Percentiles rank a stretch among this genome's conserved stretches.
Evolutionary conservation across 108 stramenopile genomes (phyloP).

Genomic region (Thalassiosira profunda): DNA sequence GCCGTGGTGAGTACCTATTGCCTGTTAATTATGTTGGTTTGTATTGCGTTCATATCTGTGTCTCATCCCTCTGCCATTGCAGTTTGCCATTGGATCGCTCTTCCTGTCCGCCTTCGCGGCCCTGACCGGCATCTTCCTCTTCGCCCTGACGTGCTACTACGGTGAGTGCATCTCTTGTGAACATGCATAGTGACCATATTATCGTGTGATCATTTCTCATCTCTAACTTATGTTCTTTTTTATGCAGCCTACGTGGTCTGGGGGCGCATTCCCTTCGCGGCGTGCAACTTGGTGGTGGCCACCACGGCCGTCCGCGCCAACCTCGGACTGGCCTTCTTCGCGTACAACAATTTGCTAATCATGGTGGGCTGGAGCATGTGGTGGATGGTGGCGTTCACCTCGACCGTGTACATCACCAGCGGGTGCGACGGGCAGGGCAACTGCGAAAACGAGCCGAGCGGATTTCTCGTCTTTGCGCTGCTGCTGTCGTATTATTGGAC

Average conservation of each 20-base stretch:
- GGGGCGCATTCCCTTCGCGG: constrained; percentile 82
- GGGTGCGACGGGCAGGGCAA: constrained; percentile 61
- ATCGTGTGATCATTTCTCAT: too few species aligned
- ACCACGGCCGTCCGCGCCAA: constrained; percentile 68
- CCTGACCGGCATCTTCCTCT: constrained; percentile 49
- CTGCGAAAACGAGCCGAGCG: constrained; percentile 39
- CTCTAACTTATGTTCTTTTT: too few species aligned
- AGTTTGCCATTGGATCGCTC: constrained; percentile 34
- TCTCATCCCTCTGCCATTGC: too few species aligned
- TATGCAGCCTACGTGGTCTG: constrained; percentile 79
- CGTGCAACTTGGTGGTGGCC: constrained; percentile 73
- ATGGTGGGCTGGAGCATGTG: constrained; percentile 61
- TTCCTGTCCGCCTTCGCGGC: constrained; percentile 46
- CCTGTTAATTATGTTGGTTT: too few species aligned
- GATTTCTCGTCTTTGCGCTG: too few species aligned
- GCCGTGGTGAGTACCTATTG: too few species aligned
- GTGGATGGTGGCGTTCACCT: constrained; percentile 73
- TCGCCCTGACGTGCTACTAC: constrained; percentile 33
- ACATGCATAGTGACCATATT: too few species aligned
- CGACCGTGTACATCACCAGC: constrained; percentile 74
- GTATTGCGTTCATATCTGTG: too few species aligned
- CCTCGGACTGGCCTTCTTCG: constrained; percentile 69
- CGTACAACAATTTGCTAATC: constrained; percentile 61
- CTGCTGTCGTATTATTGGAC: constrained; percentile 89
- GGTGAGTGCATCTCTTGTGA: too few species aligned